These are phyloP conservation scores for Wallacemonas sp. DNA, from an alignment of 208 protist species.

Conservation along the genomic window DNA sequence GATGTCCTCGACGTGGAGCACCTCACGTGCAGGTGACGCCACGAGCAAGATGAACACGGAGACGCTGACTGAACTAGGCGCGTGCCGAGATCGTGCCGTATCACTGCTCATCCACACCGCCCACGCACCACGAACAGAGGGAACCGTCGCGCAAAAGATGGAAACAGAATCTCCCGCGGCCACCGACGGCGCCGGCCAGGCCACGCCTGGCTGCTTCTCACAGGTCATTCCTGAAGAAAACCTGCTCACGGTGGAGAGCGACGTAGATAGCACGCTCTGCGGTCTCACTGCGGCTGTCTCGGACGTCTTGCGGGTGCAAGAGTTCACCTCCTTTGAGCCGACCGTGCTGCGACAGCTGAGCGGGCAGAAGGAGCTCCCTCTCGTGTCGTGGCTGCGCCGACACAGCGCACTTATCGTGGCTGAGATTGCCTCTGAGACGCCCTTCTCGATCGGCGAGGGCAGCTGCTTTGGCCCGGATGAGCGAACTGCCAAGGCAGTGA, in stretches of 20 bases:
- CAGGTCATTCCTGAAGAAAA: background rate
- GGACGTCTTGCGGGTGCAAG: slow-evolving; percentile 69
- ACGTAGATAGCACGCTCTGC: slow-evolving; percentile 55
- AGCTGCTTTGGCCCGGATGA: slow-evolving; percentile 51
- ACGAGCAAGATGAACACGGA: slow-evolving; percentile 3
- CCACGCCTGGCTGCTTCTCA: slow-evolving; percentile 6
- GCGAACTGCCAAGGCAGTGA: slow-evolving; percentile 51
- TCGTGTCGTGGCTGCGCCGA: slow-evolving; percentile 80
- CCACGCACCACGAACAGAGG: no score
- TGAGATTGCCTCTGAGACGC: slow-evolving; percentile 71
- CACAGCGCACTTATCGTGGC: slow-evolving; percentile 78
- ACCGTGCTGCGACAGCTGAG: slow-evolving; percentile 58
- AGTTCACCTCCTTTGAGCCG: slow-evolving; percentile 65
- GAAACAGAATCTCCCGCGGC: no score
- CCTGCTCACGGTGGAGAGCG: slow-evolving; percentile 36
- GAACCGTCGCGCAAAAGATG: no score
- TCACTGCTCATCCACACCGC: background rate
- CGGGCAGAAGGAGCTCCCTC: slow-evolving; percentile 59
- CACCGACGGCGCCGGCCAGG: no score
- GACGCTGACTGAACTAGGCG: background rate
- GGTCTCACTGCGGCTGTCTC: slow-evolving; percentile 80
- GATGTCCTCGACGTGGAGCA: no score
- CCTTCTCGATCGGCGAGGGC: slow-evolving; percentile 67
- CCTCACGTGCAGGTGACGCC: background rate
- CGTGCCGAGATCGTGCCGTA: background rate